phyloP scores from a whole-genome alignment of 2,329 filamentous ascomycete species.

The Monosporascus sp. region DNA sequence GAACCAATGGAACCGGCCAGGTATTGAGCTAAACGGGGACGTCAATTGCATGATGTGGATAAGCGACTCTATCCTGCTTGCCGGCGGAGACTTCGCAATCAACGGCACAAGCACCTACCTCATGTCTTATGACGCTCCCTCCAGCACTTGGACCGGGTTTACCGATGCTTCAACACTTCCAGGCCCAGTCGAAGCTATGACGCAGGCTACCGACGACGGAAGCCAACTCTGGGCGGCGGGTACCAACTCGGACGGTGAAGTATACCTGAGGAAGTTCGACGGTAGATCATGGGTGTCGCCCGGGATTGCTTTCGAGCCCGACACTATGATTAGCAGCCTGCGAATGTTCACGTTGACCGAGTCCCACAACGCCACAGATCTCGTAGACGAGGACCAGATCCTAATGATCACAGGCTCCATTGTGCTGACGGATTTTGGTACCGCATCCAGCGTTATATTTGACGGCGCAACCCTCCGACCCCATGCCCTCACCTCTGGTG shows the following conservation, averaged over 20 bases:
- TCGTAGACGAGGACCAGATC: conserved; percentile 62
- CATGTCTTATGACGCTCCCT: conserved; percentile 65
- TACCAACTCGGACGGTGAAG: conserved; percentile 52
- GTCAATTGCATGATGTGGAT: conserved; percentile 74
- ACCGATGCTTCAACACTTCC: conserved; percentile 62
- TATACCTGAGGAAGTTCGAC: conserved; percentile 80
- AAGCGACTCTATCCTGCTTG: conserved; percentile 64
- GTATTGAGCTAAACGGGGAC: conserved; percentile 63
- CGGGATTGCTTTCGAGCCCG: conserved; percentile 55
- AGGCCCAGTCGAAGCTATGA: conserved; percentile 73
- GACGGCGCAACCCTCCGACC: conserved; percentile 76
- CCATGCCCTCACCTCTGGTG: conserved; percentile 71
- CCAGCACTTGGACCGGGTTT: conserved; percentile 61
- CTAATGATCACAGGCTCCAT: conserved; percentile 84
- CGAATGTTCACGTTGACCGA: conserved; percentile 72
- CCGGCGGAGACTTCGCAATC: conserved; percentile 70
- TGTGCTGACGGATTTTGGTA: conserved; percentile 68
- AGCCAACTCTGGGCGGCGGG: conserved; percentile 81
- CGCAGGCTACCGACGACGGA: conserved; percentile 65
- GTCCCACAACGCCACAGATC: conserved; percentile 57
- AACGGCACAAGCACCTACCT: conserved; percentile 62
- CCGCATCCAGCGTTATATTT: conserved; percentile 80
- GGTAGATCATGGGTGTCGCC: conserved; percentile 65
- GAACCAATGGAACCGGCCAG: conserved; percentile 76
- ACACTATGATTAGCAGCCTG: conserved; percentile 69